Percentiles rank a stretch among this genome's conserved stretches.
These are phyloP conservation scores for Cruciata laevipes DNA, from an alignment of 257 asterid species.

Conservation along the genomic window DNA sequence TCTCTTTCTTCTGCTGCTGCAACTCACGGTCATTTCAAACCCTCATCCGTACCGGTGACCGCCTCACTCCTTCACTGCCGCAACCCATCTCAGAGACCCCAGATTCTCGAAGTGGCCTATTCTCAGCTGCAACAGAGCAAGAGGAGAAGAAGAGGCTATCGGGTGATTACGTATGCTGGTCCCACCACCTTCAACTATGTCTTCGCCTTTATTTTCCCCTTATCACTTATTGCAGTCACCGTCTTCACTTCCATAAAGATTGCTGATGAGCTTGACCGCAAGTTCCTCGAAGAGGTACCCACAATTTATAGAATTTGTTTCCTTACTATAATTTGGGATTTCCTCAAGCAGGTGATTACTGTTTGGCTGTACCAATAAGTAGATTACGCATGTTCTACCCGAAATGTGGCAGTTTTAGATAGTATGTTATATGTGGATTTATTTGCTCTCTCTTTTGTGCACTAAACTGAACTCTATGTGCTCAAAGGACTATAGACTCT, in stretches of 20 bases:
- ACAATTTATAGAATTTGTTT: neutral
- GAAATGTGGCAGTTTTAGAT: too few relatives aligned
- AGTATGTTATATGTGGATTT: too few relatives aligned
- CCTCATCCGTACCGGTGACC: neutral
- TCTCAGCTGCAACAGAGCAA: neutral
- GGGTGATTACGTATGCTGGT: conserved; percentile 51
- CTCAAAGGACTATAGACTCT: too few relatives aligned
- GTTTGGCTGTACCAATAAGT: neutral
- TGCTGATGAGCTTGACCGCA: conserved; percentile 62
- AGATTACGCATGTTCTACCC: too few relatives aligned
- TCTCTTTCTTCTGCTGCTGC: conserved; percentile 7
- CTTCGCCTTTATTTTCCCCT: conserved; percentile 60
- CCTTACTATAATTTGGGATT: neutral
- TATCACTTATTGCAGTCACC: conserved; percentile 62
- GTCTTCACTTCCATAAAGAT: conserved; percentile 44
- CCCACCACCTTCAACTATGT: conserved; percentile 46
- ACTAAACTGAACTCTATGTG: too few relatives aligned
- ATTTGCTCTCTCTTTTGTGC: too few relatives aligned
- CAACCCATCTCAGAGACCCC: neutral
- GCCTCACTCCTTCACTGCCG: conserved; percentile 1
- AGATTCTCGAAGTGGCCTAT: conserved; percentile 9
- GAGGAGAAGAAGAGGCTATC: conserved; percentile 31
- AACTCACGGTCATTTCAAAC: neutral
- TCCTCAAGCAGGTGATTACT: too few relatives aligned
- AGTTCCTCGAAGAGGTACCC: conserved; percentile 69